Evolutionary conservation across 495 filamentous ascomycete species (phyloP), one percentile per base, ranked within the genome.

Genomic region (Neurospora intermedia): DNA sequence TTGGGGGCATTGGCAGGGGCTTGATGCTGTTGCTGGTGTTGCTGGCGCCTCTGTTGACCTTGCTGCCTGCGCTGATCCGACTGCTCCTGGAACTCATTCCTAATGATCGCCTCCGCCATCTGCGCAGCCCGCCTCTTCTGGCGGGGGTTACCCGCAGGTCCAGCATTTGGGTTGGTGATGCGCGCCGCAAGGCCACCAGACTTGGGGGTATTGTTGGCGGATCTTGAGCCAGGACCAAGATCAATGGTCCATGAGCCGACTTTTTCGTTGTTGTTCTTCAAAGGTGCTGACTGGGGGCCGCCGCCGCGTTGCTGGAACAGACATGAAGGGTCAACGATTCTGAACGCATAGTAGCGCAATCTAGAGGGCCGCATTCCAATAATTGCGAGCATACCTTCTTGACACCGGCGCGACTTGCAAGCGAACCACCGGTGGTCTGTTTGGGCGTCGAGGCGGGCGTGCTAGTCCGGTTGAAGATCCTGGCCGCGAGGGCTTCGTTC

Each of bases 331-430:
- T 66, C 54, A 66, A 18, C 54, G 54, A 66, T 66, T 66, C 15
- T 35, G 54, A 66, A 15, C 54, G 54, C 54, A 66, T 66, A 15
- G 54, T 18, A 11, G 27, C 6, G 20, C 48, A 5, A 59, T 31
- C 10, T 27, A 27, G 48, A 27, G 48, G 13, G 23, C 20, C 23
- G 11, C 46, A 54, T 71, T 20, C 35, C 35, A 69, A 59, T n/a
- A 48, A 71, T 35, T 38, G 71, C 71, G 41, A 75, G 74, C 38
- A 40, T 66, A 93, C 91, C 89, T 94, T 93, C 59, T 87, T 86
- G 31, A 92, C 85, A 66, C 90, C 91, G n/a, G 91, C 89, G 80
- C 93, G 87, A 78, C 91, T 93, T 73, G 93, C 91, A 43, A 96
- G 85, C 70, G 88, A 86, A 69, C 87, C 85, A 70, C 82, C 82